Evolutionary conservation across 768 basidiomycete species (phyloP), one percentile per base, ranked within the genome.

Genomic region (Rossbeevera mucosa): DNA sequence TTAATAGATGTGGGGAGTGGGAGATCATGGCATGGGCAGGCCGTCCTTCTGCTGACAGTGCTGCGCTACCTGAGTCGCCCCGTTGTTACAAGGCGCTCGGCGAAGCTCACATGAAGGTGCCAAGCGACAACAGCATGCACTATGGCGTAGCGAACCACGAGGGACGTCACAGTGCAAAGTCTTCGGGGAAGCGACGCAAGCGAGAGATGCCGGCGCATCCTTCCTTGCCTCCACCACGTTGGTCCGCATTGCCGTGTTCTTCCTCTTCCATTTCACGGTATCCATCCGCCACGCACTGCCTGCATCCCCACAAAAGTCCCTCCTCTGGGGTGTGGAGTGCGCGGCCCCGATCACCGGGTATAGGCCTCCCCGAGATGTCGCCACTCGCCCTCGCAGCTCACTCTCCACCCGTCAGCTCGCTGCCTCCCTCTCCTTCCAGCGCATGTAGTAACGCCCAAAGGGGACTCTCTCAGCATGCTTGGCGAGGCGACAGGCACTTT

Each of bases 21-120:
- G 60, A 70, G 20, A 68, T 67, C 28, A 66, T 70, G 59, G 65
- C 63, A 2, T 70, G 66, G 66, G 62, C 58, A 22, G 66, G 68
- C 8, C 38, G 40, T 8, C 53, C 57, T 21, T 67, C 68, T 4
- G 50, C 58, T 7, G 64, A 67, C 16, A 67, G 66, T 42, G 46
- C 57, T 7, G 68, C 68, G 4, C 56, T 67, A 4, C 66, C 68
- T 4, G 66, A 66, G n/a, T 70, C 68, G 9, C 68, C 66, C 36
- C 55, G 56, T 43, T 59, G 68, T 18, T 70, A 66, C 57, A 63
- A 28, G 46, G n/a, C 56, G 13, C 59, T 69, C n/a, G 38, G 56
- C 5, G 38, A 46, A 20, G 38, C 50, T 31, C 20, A 21, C 20
- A 7, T 25, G 5, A 33, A 16, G 1, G 20, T 20, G n/a, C 31